phyloP scores from a whole-genome alignment of 2,329 filamentous ascomycete species.

The Pseudogymnoascus sp. region DNA sequence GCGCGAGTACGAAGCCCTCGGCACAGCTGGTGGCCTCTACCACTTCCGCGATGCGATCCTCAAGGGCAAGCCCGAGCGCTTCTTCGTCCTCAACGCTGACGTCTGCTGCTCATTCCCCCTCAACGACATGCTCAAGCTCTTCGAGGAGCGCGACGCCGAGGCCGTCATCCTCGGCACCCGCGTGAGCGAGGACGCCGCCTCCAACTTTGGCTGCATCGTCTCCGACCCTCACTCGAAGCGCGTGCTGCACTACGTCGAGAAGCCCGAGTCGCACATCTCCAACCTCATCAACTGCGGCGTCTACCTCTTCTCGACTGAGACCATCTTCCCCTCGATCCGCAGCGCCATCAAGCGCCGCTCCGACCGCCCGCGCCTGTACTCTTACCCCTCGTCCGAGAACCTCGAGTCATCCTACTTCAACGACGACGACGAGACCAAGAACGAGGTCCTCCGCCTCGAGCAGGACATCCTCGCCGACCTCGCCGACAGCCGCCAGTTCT shows the following conservation, averaged over 20 bases:
- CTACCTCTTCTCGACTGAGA: conserved; percentile 92
- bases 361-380: conserved; percentile 80
- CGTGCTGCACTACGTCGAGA: conserved; percentile 98
- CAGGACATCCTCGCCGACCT: conserved; percentile 95
- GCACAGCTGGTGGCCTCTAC: conserved; percentile 93
- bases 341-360: conserved; percentile 91
- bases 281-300: conserved; percentile 99
- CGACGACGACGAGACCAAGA: conserved; percentile 67
- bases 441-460: conserved; percentile 85
- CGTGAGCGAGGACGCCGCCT: conserved; percentile 81
- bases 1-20: conserved; percentile 91
- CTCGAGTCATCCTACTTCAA: conserved; percentile 64
- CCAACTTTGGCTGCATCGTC: conserved; percentile 97
- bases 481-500: conserved; percentile 96
- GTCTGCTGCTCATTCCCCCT: conserved; percentile 98
- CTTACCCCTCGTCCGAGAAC: conserved; percentile 94
- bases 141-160: conserved; percentile 91
- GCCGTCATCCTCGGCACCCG: conserved; percentile 91
- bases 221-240: conserved; percentile 88
- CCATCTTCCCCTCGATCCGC: conserved; percentile 92
- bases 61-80: conserved; percentile 86
- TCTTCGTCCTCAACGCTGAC: conserved; percentile 96
- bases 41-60: conserved; percentile 98
- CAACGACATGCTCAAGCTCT: conserved; percentile 88
- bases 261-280: conserved; percentile 93